Conservation (phyloP, 106 monocot genomes). For the Platanthera zijinensis region DNA sequence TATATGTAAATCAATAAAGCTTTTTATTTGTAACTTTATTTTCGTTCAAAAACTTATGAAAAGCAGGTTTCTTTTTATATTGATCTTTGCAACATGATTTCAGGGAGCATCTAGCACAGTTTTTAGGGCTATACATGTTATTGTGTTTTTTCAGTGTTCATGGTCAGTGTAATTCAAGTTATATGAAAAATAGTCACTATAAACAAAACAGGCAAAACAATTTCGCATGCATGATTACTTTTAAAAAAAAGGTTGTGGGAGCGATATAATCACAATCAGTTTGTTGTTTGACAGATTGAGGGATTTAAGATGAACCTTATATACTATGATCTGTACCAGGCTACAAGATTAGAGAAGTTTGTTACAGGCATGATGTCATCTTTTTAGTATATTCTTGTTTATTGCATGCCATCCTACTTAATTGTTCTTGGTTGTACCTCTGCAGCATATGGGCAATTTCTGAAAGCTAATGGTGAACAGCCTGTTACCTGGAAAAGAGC, state of each 20-base stretch:
- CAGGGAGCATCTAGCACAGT: background rate
- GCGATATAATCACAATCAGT: background rate
- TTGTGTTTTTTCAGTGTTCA: background rate
- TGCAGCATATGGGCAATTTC: slow-evolving; percentile 89
- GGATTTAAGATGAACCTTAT: slow-evolving; percentile 99
- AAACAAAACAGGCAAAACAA: background rate
- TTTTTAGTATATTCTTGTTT: background rate
- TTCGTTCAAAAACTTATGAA: background rate
- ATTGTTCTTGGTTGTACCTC: background rate
- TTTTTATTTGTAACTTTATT: background rate
- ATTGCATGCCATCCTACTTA: background rate
- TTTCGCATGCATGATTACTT: background rate
- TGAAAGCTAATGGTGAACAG: slow-evolving; percentile 80
- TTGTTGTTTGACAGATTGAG: slow-evolving; percentile 55
- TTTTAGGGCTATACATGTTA: background rate
- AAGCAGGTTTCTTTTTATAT: background rate
- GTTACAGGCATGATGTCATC: slow-evolving; percentile 64
- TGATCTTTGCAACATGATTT: background rate
- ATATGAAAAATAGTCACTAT: background rate
- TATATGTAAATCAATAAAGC: too few relatives aligned
- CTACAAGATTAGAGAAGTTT: slow-evolving; percentile 96
- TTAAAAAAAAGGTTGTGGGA: background rate
- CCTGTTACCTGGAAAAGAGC: slow-evolving; percentile 99
- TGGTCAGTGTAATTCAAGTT: too few relatives aligned
- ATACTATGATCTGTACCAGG: slow-evolving; percentile 93